Evolutionary conservation across 352 stramenopile genomes (phyloP), one percentile per base, ranked within the genome.

Genomic region (Bremia lactucae): DNA sequence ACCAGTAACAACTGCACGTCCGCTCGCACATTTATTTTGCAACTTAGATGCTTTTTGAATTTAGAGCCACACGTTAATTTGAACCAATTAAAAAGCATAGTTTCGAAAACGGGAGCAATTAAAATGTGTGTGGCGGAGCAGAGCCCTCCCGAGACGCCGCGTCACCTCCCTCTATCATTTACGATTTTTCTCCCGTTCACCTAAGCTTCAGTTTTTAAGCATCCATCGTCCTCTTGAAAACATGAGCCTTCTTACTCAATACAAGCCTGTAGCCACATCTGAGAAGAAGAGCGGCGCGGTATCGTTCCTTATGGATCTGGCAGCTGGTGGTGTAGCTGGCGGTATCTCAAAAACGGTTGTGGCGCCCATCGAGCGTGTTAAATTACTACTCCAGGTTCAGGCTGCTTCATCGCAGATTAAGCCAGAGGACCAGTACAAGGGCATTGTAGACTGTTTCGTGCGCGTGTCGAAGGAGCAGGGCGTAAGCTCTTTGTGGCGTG

Each of bases 371-470:
- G 83, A 95, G 62, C 80, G 86, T 59, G 82, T 95, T 16, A 95
- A 96, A 74, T 78, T 96, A 36, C 68, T 96, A 5, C 73, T 96
- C 41, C 86, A 96, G 69, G 82, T 95, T 45, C 86, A 96, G 66
- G 75, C 81, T 20, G 83, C 78, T 2, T 93, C 82, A 59, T 76
- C 80, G 43, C 78, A 94, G 65, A 95, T 96, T 62, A 92, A 91
- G 74, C 69, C 76, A 4, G 77, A 94, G 61, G 73, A 92, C 69
- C 84, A 90, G 62, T 95, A 96, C 78, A 94, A 92, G 66, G 82
- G 83, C 52, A 86, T 93, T 43, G 59, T 90, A 9, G 84, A 95
- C 69, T 95, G 84, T 76, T 87, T 94, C 49, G 66, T 74, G 36
- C 82, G 86, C 57, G 80, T 96, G 60, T 75, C 82, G 34, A 74